These are phyloP conservation scores for Corinectria fuckeliana DNA, from an alignment of 2,329 filamentous ascomycete species.

Conservation along the genomic window DNA sequence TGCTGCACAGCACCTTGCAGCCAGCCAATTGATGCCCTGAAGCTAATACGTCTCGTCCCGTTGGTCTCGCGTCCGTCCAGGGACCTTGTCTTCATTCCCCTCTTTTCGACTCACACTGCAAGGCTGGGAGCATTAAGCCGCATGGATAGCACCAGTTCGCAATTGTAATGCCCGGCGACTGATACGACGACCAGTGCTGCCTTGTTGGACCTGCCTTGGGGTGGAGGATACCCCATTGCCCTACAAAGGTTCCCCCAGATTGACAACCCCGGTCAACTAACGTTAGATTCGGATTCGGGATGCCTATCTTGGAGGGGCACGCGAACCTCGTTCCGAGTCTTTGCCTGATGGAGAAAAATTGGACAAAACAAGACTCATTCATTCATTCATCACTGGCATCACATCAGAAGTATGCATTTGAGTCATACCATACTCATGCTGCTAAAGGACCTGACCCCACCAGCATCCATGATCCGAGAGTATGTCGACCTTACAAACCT, in stretches of 20 bases:
- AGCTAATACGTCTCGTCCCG: constrained; percentile 23
- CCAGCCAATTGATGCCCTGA: constrained; percentile 20
- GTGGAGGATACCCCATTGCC: neutral
- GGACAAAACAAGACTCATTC: neutral
- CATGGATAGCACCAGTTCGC: constrained; percentile 3
- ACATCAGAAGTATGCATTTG: neutral
- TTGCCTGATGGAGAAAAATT: neutral
- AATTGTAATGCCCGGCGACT: neutral
- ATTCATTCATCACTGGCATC: neutral
- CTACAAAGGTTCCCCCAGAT: constrained; percentile 4
- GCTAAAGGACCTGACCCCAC: neutral
- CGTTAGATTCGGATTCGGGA: constrained; percentile 3
- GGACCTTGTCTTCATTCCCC: neutral
- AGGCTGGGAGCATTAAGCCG: neutral
- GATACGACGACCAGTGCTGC: neutral
- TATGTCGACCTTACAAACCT: too few species aligned
- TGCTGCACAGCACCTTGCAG: constrained; percentile 16
- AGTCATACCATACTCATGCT: neutral
- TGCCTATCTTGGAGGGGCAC: neutral
- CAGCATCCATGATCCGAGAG: neutral
- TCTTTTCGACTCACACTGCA: constrained; percentile 5
- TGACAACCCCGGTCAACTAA: neutral
- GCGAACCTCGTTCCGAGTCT: neutral
- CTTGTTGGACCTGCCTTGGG: constrained; percentile 7
- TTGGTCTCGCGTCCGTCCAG: constrained; percentile 18